Evolutionary conservation across 495 filamentous ascomycete genomes (phyloP).

Genomic region (Penicillium chermesinum): DNA sequence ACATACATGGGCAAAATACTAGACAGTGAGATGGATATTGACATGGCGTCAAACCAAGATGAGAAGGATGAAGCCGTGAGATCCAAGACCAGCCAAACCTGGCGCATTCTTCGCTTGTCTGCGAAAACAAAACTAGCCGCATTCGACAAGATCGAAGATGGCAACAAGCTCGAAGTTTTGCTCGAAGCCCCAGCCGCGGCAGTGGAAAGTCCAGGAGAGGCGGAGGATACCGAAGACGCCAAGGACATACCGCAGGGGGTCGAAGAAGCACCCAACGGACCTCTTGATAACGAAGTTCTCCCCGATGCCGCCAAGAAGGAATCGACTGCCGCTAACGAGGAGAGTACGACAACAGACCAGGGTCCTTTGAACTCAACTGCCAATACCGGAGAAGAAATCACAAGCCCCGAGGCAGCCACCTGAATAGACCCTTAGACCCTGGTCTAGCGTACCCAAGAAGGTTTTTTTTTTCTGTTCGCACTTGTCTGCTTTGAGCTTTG

Average conservation of each 20-base stretch:
- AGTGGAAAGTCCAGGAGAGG: slow-evolving; percentile 23
- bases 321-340: slow-evolving; percentile 8
- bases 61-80: slow-evolving; percentile 61
- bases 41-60: slow-evolving; percentile 66
- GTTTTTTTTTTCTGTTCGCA: slow-evolving; percentile 1
- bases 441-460: background rate
- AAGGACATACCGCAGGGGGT: slow-evolving; percentile 18
- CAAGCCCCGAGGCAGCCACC: slow-evolving; percentile 4
- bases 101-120: slow-evolving; percentile 79
- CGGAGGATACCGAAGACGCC: slow-evolving; percentile 16
- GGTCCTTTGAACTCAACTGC: slow-evolving; percentile 14
- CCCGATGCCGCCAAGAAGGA: slow-evolving; percentile 10
- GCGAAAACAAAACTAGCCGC: slow-evolving; percentile 61
- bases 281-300: slow-evolving; percentile 10
- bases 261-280: slow-evolving; percentile 4
- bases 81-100: slow-evolving; percentile 76
- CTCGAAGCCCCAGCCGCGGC: slow-evolving; percentile 37
- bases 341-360: slow-evolving; percentile 15
- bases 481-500: slow-evolving; percentile 13
- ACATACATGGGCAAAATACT: slow-evolving; percentile 57
- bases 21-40: slow-evolving; percentile 73
- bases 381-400: slow-evolving; percentile 10
- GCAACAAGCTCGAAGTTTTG: slow-evolving; percentile 57
- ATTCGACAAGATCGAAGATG: slow-evolving; percentile 84
- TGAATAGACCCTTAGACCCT: slow-evolving; percentile 3